Percentiles rank a stretch among this genome's conserved stretches.
Conservation (phyloP, 1,284 basidiomycete species). For the Marasmius fiardii region DNA sequence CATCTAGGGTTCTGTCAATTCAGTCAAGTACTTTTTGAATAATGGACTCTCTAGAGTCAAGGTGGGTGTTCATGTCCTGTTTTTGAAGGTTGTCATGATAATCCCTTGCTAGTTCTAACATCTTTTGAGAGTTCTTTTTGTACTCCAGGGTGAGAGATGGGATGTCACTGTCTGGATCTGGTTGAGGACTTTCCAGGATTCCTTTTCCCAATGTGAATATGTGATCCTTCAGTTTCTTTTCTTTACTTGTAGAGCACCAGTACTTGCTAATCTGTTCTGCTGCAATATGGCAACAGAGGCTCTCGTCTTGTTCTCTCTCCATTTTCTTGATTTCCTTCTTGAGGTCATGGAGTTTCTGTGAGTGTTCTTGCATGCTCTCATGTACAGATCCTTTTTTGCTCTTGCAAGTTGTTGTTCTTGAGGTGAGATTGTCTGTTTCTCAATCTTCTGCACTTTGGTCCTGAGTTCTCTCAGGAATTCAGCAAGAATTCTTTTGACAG, state of each 20-base stretch:
- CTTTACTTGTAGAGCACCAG: conserved; percentile 21
- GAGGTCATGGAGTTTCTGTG: not conserved
- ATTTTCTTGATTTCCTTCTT: not conserved
- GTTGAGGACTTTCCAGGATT: not conserved
- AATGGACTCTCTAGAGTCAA: not conserved
- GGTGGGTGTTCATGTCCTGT: not conserved
- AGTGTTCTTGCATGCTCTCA: too few species aligned
- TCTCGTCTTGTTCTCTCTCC: not conserved
- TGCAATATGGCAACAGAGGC: not conserved
- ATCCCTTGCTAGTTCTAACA: conserved; percentile 15
- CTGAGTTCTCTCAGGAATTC: too few species aligned
- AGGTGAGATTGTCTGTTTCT: too few species aligned
- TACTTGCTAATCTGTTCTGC: conserved; percentile 23
- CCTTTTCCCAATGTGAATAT: conserved; percentile 14
- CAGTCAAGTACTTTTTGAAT: conserved; percentile 4
- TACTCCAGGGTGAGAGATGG: not conserved
- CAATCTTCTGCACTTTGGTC: not conserved
- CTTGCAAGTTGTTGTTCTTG: too few species aligned
- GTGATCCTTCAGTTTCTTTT: conserved; percentile 15
- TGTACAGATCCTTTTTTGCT: too few species aligned
- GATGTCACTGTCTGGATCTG: not conserved
- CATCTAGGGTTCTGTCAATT: conserved; percentile 8
- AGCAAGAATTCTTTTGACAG: not conserved
- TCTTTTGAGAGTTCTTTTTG: conserved; percentile 4
- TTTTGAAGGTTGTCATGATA: conserved; percentile 15